Percentiles rank a stretch among this genome's conserved stretches.
These are phyloP conservation scores for Neurospora sp. DNA, from an alignment of 495 filamentous ascomycete species.

Conservation along the genomic window DNA sequence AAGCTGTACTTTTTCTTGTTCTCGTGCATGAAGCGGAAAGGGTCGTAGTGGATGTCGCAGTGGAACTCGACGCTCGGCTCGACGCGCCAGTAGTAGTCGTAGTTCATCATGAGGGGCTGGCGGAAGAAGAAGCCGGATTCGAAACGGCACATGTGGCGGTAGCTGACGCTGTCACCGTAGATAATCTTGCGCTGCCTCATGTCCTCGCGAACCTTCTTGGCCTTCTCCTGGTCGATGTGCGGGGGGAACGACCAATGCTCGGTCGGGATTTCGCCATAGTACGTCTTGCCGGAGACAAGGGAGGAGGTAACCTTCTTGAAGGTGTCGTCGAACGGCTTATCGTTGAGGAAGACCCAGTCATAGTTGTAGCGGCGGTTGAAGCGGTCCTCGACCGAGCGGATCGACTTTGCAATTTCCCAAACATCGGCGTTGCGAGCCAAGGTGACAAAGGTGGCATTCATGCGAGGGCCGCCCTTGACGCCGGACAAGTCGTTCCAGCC, in stretches of 20 bases:
- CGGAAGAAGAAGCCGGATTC: conserved; percentile 93
- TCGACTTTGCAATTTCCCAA: conserved; percentile 93
- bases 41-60: conserved; percentile 76
- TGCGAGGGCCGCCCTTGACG: conserved; percentile 50
- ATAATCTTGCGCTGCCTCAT: conserved; percentile 82
- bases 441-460: conserved; percentile 96
- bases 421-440: conserved; percentile 85
- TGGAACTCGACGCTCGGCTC: conserved; percentile 82
- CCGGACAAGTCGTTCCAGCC: conserved; percentile 42
- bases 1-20: conserved; percentile 89
- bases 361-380: conserved; percentile 96
- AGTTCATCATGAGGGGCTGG: conserved; percentile 69
- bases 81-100: conserved; percentile 90
- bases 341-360: conserved; percentile 98
- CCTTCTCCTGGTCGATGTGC: conserved; percentile 80
- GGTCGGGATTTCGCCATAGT: conserved; percentile 74
- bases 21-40: conserved; percentile 80
- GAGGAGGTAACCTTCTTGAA: conserved; percentile 89
- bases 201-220: conserved; percentile 67
- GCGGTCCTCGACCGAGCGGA: conserved; percentile 90
- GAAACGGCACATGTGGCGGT: conserved; percentile 90
- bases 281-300: conserved; percentile 79
- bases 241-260: conserved; percentile 89
- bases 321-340: conserved; percentile 78
- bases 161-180: conserved; percentile 88